Evolutionary conservation across 805 yeast genomes (phyloP).

Genomic region (Schizosaccharomyces osmophilus): DNA sequence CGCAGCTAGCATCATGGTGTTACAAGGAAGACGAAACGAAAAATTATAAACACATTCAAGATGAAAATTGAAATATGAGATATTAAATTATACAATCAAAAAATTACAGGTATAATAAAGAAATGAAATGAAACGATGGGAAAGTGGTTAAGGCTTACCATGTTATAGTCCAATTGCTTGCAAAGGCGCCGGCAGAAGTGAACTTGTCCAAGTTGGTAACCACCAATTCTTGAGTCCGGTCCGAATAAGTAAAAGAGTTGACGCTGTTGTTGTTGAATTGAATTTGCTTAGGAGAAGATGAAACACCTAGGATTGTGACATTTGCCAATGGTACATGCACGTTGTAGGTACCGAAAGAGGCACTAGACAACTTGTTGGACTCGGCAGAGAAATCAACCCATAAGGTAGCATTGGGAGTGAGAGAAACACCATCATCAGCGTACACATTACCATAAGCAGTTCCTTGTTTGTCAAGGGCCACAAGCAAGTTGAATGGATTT

Average conservation of each 20-base stretch:
- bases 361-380: background rate
- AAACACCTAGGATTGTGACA: slow-evolving; percentile 3
- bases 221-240: background rate
- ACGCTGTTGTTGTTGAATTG: background rate
- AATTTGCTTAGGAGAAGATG: slow-evolving; percentile 1
- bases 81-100: too few relatives aligned
- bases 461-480: slow-evolving; percentile 25
- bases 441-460: slow-evolving; percentile 29
- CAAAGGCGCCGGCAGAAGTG: background rate
- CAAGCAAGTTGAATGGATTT: slow-evolving; percentile 46
- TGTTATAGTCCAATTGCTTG: background rate
- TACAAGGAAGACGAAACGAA: too few relatives aligned
- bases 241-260: background rate
- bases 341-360: background rate
- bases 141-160: slow-evolving; percentile 12
- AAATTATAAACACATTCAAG: too few relatives aligned
- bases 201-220: background rate
- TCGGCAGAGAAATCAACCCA: background rate
- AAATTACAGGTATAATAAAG: too few relatives aligned
- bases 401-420: background rate
- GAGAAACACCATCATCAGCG: slow-evolving; percentile 55
- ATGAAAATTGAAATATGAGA: too few relatives aligned
- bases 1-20: too few relatives aligned
- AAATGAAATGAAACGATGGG: background rate
- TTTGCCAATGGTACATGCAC: background rate